Base-by-base conservation (phyloP, 208 protist genomes). In the Acanthamoeba divionensis region DNA sequence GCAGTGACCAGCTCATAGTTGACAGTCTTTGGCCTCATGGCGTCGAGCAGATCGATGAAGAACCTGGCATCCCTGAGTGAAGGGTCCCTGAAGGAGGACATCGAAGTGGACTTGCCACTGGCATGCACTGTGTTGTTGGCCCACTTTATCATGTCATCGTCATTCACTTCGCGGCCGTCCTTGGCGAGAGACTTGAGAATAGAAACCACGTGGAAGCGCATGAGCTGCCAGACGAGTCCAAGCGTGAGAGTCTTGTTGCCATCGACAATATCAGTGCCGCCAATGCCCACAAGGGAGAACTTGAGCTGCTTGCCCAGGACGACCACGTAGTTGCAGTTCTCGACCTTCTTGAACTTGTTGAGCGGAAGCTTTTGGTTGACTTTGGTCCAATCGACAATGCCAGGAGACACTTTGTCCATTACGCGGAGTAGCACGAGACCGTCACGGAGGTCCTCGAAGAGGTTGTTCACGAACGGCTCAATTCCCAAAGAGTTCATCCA, bases 401-500 rank as follows among this genome's bases (percentile, higher is more conserved):
- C 96, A 57, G 95, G 95, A 9, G 92, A 66, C 55, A 96, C 79
- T 79, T 96, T 94, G 54, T 97, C 96, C 36, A 97, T 91, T 1
- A 97, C 44, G 71, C 96, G 90, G 8, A 97, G 66, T 1, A 97
- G 90, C 2, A 95, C 91, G 10, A 95, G 45, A 79, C 96, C 96
- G 87, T 97, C 94, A 38, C 80, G 55, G 2, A 97, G 63, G 89
- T 97, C 95, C 89, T 93, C 71, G 54, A 94, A 97, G 8, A 97
- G 65, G 86, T 96, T 94, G 86, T 95, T 95, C 12, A 96, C 93
- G n/a, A 92, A 95, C 62, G 91, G 90, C 24, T 96, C 92, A 15
- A 97, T 91, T 77, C 95, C 96, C 0, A 97, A 50, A 21, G 87
- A 93, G 91, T 97, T 96, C 91, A 97, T 97, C 96, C 96, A 97